phyloP scores from a whole-genome alignment of 331 rosid species.

The Spiraea crenata region DNA sequence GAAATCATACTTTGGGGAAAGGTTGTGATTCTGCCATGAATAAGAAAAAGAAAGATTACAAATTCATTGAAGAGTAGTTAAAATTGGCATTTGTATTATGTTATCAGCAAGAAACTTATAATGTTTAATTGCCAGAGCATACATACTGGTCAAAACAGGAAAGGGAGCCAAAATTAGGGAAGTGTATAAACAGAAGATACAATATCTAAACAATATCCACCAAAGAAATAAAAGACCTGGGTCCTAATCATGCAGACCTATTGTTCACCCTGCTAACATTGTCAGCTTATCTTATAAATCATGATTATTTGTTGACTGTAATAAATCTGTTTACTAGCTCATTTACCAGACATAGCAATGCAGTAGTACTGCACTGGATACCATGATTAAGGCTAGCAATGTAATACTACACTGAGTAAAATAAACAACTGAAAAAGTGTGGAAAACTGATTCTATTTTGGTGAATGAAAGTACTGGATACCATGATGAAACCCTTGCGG shows the following conservation, averaged over 20 bases:
- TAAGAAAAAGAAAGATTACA: conserved; percentile 25
- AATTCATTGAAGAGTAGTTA: conserved; percentile 17
- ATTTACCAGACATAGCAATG: neutral
- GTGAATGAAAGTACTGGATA: conserved; percentile 27
- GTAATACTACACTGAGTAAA: neutral
- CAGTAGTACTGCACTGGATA: too few species aligned
- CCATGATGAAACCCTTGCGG: conserved; percentile 92
- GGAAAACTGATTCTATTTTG: neutral
- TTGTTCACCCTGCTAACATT: neutral
- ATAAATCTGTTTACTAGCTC: neutral
- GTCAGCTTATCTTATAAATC: neutral
- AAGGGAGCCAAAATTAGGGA: neutral
- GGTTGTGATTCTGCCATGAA: conserved; percentile 85
- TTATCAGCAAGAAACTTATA: neutral
- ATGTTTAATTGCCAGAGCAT: conserved; percentile 7
- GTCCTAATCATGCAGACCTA: neutral
- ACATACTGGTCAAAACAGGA: neutral
- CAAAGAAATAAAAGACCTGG: neutral
- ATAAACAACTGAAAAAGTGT: conserved; percentile 7
- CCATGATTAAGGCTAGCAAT: neutral
- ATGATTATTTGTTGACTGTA: neutral
- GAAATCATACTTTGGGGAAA: conserved; percentile 69
- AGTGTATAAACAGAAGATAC: neutral
- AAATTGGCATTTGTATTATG: conserved; percentile 7
- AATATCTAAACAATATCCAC: neutral